Percentiles rank a stretch among this genome's conserved stretches.
Conservation (phyloP, 2,329 filamentous ascomycete species). For the Fusarium odoratissimum region DNA sequence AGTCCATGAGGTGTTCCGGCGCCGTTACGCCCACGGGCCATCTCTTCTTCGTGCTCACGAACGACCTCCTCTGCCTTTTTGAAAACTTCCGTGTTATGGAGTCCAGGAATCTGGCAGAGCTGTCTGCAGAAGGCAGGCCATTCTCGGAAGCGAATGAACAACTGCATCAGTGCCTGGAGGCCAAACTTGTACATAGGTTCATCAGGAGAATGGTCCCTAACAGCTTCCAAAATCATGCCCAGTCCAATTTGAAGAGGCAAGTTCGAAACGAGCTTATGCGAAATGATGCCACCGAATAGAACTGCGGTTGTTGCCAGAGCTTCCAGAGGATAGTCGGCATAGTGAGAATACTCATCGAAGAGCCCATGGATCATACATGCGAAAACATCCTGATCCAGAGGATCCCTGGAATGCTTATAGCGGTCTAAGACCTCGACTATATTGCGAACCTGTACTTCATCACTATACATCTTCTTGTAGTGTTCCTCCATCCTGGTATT, state of each 20-base stretch:
- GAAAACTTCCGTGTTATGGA: slow-evolving; percentile 87
- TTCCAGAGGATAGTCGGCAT: slow-evolving; percentile 94
- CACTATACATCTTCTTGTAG: slow-evolving; percentile 97
- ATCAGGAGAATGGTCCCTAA: slow-evolving; percentile 83
- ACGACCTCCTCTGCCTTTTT: slow-evolving; percentile 85
- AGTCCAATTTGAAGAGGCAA: slow-evolving; percentile 93
- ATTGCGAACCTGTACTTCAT: slow-evolving; percentile 85
- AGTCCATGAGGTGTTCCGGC: slow-evolving; percentile 52
- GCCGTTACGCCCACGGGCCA: slow-evolving; percentile 67
- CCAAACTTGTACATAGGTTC: slow-evolving; percentile 99
- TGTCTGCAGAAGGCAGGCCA: slow-evolving; percentile 97
- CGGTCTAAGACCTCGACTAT: slow-evolving; percentile 86
- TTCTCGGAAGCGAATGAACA: slow-evolving; percentile 84
- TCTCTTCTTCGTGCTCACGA: slow-evolving; percentile 72
- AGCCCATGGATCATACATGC: slow-evolving; percentile 98
- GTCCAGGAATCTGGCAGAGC: slow-evolving; percentile 81
- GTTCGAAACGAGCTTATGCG: slow-evolving; percentile 89
- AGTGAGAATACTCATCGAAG: slow-evolving; percentile 97
- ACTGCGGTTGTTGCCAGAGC: slow-evolving; percentile 95
- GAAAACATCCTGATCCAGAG: slow-evolving; percentile 92
- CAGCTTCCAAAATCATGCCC: slow-evolving; percentile 97
- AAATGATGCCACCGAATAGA: slow-evolving; percentile 95
- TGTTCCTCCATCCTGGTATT: slow-evolving; percentile 96
- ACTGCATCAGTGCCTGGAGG: slow-evolving; percentile 90
- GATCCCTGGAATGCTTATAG: slow-evolving; percentile 88